Conservation (phyloP, 495 filamentous ascomycete genomes). For the Astrothelium macrocarpum region DNA sequence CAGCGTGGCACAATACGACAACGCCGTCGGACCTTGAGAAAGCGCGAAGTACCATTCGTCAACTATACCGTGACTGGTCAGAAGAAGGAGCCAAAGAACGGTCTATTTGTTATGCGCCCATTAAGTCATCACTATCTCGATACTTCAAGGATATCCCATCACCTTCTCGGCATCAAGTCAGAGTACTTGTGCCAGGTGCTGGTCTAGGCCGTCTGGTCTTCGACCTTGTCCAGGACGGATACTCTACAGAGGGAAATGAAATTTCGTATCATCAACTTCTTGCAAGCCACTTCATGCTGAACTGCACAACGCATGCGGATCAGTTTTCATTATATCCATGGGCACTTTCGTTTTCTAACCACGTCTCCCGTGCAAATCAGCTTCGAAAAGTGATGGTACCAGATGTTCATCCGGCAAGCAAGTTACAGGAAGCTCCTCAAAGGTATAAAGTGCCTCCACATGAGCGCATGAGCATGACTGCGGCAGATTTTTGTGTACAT, state of each 20-base stretch:
- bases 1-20: conserved; percentile 53
- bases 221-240: conserved; percentile 71
- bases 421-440: conserved; percentile 35
- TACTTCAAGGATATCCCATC: conserved; percentile 38
- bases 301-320: conserved; percentile 46
- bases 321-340: conserved; percentile 62
- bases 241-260: conserved; percentile 78
- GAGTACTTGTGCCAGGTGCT: conserved; percentile 78
- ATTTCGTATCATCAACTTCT: conserved; percentile 90
- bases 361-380: conserved; percentile 59
- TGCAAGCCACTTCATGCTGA: conserved; percentile 79
- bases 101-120: conserved; percentile 60
- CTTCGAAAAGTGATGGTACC: conserved; percentile 60
- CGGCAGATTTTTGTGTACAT: conserved; percentile 70
- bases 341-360: conserved; percentile 72
- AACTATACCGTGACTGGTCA: conserved; percentile 95
- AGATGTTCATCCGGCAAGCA: conserved; percentile 60
- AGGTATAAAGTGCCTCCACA: conserved; percentile 23
- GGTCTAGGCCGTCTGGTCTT: conserved; percentile 81
- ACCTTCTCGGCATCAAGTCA: conserved; percentile 35
- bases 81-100: conserved; percentile 65
- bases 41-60: conserved; percentile 76
- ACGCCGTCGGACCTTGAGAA: conserved; percentile 72
- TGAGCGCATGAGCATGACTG: conserved; percentile 74
- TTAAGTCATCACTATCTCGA: conserved; percentile 51